Base-by-base conservation (phyloP, 495 filamentous ascomycete species). In the Amorphotheca resinae region DNA sequence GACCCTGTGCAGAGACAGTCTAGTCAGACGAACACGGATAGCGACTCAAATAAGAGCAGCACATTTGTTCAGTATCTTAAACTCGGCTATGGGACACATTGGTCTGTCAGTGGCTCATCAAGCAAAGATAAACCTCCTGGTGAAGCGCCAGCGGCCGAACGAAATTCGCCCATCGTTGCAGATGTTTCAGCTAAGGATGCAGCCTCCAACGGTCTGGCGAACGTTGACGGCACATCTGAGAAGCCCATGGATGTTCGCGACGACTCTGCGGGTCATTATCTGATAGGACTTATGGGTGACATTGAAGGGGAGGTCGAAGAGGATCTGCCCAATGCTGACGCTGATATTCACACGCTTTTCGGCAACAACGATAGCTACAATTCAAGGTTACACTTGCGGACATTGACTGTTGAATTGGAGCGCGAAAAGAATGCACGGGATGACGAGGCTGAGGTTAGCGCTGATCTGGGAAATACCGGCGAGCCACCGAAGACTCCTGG, bases 251-350 rank as follows among this genome's bases (percentile, higher is more conserved):
- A 41, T 46, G 26, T 39, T 23, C 33, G 1, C 9, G 28, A 53
- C 38, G 46, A 55, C 38, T 34, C 52, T 21, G 36, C 47, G 12
- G 84, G 82, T 4, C 72, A 73, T 42, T 93, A 79, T 52, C 61
- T 88, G 9, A 72, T 93, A 44, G 85, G 85, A 2, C 64, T 87
- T 3, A 68, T 69, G 42, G 79, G 82, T 11, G 68, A 78, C 32
- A 57, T 82, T 34, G 70, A 74, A 15, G 67, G 69, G 14, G 48
- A 59, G 7, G 22, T 42, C 17, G 49, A 46, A 7, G 49, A 42
- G 2, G 41, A 46, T 11, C 5, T 17, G 11, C 22, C 25, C 14
- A 22, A 42, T 25, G 4, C 15, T 11, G 43, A 42, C 9, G 12
- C 23, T 1, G 40, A 48, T 4, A 20, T 20, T 9, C 21, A 21